Conservation (phyloP, 345 rosid genomes). For the Combretum micranthum region DNA sequence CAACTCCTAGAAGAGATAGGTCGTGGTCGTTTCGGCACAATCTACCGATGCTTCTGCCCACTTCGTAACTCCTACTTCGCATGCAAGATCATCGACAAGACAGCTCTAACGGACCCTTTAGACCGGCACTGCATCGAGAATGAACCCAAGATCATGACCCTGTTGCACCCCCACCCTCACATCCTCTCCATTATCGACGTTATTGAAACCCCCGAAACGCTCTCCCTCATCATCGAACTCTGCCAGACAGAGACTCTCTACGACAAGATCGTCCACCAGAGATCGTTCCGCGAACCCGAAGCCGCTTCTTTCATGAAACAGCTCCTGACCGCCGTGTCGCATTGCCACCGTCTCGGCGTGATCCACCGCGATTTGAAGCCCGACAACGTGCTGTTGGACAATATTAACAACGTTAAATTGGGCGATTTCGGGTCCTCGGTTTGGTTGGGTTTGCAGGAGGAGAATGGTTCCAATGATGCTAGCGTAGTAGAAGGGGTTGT, state of each 20-base stretch:
- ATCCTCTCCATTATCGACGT: constrained; percentile 34
- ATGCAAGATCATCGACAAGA: constrained; percentile 66
- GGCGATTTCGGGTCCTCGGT: constrained; percentile 83
- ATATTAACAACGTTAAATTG: constrained; percentile 29
- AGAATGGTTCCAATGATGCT: constrained; percentile 11
- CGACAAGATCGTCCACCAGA: constrained; percentile 29
- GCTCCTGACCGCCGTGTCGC: constrained; percentile 45
- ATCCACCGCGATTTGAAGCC: constrained; percentile 78
- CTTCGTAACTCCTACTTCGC: constrained; percentile 47
- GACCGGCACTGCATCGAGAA: constrained; percentile 63
- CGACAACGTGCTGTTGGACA: constrained; percentile 57
- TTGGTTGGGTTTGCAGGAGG: constrained; percentile 25
- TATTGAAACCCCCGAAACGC: constrained; percentile 45
- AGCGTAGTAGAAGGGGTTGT: constrained; percentile 35
- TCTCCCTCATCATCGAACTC: constrained; percentile 48
- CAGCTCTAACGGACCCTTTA: constrained; percentile 38
- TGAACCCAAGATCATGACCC: constrained; percentile 61
- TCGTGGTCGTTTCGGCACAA: constrained; percentile 74
- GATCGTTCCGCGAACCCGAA: constrained; percentile 30
- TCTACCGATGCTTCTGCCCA: constrained; percentile 54
- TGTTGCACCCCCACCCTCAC: constrained; percentile 53
- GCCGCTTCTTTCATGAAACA: constrained; percentile 37
- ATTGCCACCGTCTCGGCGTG: constrained; percentile 51
- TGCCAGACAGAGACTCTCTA: constrained; percentile 55
- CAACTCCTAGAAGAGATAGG: constrained; percentile 70